Evolutionary conservation across 257 asterid species (phyloP), one percentile per base, ranked within the genome.

Genomic region (Jasminum sambac): DNA sequence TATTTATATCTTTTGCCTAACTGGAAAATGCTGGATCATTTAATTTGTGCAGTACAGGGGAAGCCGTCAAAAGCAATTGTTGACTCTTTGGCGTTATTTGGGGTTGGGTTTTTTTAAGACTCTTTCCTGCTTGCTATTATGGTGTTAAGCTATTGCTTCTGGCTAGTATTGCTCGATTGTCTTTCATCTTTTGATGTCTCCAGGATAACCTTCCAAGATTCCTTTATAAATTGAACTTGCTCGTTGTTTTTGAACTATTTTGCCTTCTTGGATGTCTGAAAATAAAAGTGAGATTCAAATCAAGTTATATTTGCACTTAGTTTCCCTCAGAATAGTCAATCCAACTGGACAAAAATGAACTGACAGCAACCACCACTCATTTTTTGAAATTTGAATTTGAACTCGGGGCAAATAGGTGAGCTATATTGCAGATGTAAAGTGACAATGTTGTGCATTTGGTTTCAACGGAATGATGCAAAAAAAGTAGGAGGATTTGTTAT

Each of bases 1-100:
- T 14, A 13, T 26, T 41, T 61, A 71, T 21, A 66, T 63, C 73
- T 21, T 66, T 68, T 70, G 50, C 43, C 77, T 80, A 40, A 57
- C 77, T 69, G 42, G 71, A 68, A 34, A 34, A 7, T 66, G 36
- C 48, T 23, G 76, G 34, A 38, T 64, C 77, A 72, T 16, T 71
- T 61, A 61, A 48, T 68, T 76, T 77, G 52, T 89, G 86, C 93
- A 94, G 99, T 85, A 63, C 85, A 88, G 62, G 99, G 99, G 79
- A 89, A 88, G 73, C 99, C 99, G 58, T 89, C 99, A 19, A 91
- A 88, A 83, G 74, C 85, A 11, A 67, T 89, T 75, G 98, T 94
- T 50, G 99, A 94, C 79, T 85, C 96, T 43, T 77, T 94, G 75
- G 99, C 99, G 19, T 59, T 91, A 75, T 94, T 94, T 79, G 99